A percentile compares a stretch with the other conserved stretches of the same genome.
phyloP scores from a whole-genome alignment of 2,329 filamentous ascomycete species.

The Epichloe brachyelytri region DNA sequence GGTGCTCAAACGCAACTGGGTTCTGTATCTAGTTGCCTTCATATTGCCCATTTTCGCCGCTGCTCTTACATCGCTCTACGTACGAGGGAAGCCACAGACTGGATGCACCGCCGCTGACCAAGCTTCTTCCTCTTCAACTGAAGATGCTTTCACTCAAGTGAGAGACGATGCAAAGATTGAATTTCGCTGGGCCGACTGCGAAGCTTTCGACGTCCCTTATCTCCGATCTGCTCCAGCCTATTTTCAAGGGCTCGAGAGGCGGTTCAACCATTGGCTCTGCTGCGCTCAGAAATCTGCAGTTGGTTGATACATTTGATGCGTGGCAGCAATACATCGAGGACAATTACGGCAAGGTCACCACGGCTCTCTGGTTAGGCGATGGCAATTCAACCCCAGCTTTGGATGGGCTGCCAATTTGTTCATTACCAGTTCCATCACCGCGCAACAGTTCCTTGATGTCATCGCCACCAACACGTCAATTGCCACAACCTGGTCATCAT shows the following conservation, averaged over 20 bases:
- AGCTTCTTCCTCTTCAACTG: slow-evolving; percentile 26
- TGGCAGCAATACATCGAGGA: slow-evolving; percentile 54
- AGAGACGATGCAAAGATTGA: slow-evolving; percentile 12
- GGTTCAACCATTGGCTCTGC: slow-evolving; percentile 9
- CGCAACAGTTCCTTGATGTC: slow-evolving; percentile 54
- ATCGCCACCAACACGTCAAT: slow-evolving; percentile 57
- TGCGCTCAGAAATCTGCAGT: slow-evolving; percentile 24
- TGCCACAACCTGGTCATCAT: slow-evolving; percentile 56
- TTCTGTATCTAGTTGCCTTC: slow-evolving; percentile 63
- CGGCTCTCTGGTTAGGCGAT: slow-evolving; percentile 65
- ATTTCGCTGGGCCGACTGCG: slow-evolving; percentile 22
- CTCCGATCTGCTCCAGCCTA: slow-evolving; percentile 25
- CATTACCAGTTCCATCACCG: slow-evolving; percentile 44
- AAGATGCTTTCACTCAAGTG: slow-evolving; percentile 26
- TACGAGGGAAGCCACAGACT: slow-evolving; percentile 41
- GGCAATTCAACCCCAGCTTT: slow-evolving; percentile 45
- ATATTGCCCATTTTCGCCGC: slow-evolving; percentile 69
- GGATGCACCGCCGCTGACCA: slow-evolving; percentile 40
- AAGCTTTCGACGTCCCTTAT: slow-evolving; percentile 22
- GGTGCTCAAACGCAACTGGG: slow-evolving; percentile 64
- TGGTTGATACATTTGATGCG: slow-evolving; percentile 50
- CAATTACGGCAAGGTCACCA: slow-evolving; percentile 55
- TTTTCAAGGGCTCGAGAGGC: slow-evolving; percentile 20
- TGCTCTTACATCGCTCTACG: slow-evolving; percentile 64
- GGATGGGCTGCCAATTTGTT: slow-evolving; percentile 56